These are phyloP conservation scores for Suillus tomentosus DNA, from an alignment of 768 basidiomycete species.

Conservation along the genomic window DNA sequence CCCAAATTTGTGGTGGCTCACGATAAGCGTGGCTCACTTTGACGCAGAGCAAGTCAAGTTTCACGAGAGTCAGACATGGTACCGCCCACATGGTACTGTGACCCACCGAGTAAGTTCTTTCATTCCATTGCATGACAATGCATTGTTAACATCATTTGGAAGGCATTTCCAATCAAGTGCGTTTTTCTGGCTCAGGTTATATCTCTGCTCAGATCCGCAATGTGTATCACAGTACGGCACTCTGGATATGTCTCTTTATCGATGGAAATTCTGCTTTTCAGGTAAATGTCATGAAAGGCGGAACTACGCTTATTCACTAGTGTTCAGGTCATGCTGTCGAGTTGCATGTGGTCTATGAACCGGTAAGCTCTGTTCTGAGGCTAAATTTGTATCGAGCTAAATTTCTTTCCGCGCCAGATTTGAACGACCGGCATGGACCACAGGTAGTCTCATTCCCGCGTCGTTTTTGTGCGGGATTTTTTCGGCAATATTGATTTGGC, in stretches of 20 bases:
- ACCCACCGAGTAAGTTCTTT: slow-evolving; percentile 63
- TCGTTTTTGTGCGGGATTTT: slow-evolving; percentile 78
- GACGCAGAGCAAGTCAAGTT: slow-evolving; percentile 66
- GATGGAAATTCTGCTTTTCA: slow-evolving; percentile 85
- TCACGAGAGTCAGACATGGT: slow-evolving; percentile 79
- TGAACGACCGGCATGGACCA: slow-evolving; percentile 68
- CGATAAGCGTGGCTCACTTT: slow-evolving; percentile 10
- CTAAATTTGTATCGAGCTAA: slow-evolving; percentile 6
- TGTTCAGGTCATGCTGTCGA: slow-evolving; percentile 61
- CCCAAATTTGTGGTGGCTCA: not conserved
- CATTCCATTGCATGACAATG: slow-evolving; percentile 8
- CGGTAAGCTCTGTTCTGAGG: slow-evolving; percentile 39
- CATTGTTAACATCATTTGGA: slow-evolving; percentile 10
- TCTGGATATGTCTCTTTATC: slow-evolving; percentile 71
- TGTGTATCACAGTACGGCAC: slow-evolving; percentile 50
- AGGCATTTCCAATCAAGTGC: slow-evolving; percentile 71
- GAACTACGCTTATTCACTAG: slow-evolving; percentile 7
- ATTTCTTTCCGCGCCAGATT: slow-evolving; percentile 39
- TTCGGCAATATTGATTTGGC: slow-evolving; percentile 74
- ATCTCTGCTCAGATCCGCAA: not conserved
- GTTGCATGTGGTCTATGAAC: slow-evolving; percentile 80
- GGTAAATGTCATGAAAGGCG: slow-evolving; percentile 32
- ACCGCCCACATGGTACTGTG: slow-evolving; percentile 80
- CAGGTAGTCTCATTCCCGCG: slow-evolving; percentile 66
- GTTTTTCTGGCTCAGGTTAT: not conserved